Evolutionary conservation across 2,329 filamentous ascomycete species (phyloP).

Genomic region (Hirsutella rhossiliensis): DNA sequence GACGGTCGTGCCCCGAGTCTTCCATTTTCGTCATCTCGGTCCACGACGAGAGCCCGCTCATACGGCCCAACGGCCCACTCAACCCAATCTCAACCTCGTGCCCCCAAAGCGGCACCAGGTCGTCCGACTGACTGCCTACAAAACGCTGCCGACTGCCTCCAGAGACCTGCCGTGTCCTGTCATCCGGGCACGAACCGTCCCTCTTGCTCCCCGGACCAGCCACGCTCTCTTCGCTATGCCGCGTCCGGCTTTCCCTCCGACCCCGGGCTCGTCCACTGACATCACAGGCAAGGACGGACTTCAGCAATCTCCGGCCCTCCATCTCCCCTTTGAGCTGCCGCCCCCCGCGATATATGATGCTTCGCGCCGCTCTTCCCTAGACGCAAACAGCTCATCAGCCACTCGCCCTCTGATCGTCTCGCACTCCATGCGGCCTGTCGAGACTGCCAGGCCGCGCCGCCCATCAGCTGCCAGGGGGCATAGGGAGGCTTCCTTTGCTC

Average conservation of each 20-base stretch:
- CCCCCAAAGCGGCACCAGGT: too few species aligned
- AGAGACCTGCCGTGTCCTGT: too few species aligned
- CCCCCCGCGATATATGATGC: constrained; percentile 56
- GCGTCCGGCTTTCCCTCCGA: constrained; percentile 43
- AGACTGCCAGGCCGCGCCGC: constrained; percentile 40
- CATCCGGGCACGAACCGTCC: background rate
- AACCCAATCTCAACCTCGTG: too few species aligned
- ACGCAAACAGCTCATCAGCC: constrained; percentile 19
- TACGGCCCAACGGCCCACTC: too few species aligned
- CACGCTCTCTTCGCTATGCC: constrained; percentile 14
- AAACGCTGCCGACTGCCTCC: too few species aligned
- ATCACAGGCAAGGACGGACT: constrained; percentile 60
- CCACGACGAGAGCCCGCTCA: too few species aligned
- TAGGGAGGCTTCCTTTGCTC: constrained; percentile 55
- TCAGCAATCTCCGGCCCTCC: constrained; percentile 46
- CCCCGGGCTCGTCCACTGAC: constrained; percentile 69
- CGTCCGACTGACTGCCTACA: too few species aligned
- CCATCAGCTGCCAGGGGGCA: constrained; percentile 29
- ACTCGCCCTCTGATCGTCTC: constrained; percentile 8
- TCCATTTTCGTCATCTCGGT: too few species aligned
- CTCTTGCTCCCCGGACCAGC: background rate
- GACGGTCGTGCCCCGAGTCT: too few species aligned
- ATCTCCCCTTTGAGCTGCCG: constrained; percentile 62
- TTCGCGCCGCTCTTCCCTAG: constrained; percentile 23
- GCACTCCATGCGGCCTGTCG: constrained; percentile 34